These are phyloP conservation scores for Chaetomiaceae sp. DNA, from an alignment of 2,329 filamentous ascomycete species.

Conservation along the genomic window DNA sequence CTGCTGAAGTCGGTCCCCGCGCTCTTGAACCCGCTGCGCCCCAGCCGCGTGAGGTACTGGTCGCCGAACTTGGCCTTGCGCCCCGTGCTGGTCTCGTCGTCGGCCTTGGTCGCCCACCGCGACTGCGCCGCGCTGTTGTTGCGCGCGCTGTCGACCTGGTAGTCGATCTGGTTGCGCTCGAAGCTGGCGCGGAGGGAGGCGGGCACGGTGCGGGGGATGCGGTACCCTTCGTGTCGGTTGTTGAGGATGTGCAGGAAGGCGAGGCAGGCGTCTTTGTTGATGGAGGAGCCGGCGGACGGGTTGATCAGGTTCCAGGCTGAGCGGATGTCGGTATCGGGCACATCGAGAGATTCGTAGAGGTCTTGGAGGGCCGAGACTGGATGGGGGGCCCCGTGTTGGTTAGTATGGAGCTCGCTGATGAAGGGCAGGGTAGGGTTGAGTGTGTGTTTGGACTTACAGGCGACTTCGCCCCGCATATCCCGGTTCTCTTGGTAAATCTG, in stretches of 20 bases:
- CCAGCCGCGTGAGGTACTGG: slow-evolving; percentile 87
- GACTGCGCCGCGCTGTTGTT: slow-evolving; percentile 53
- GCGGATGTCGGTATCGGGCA: slow-evolving; percentile 73
- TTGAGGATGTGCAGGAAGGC: slow-evolving; percentile 97
- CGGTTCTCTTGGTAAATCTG: slow-evolving; percentile 94
- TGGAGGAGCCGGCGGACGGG: slow-evolving; percentile 72
- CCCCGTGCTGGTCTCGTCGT: slow-evolving; percentile 77
- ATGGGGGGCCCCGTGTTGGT: background rate
- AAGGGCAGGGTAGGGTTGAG: background rate
- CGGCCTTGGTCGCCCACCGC: slow-evolving; percentile 73
- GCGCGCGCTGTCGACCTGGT: slow-evolving; percentile 76
- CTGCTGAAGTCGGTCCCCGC: slow-evolving; percentile 85
- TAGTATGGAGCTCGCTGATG: background rate
- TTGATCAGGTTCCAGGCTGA: slow-evolving; percentile 98
- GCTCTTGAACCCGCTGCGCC: slow-evolving; percentile 74
- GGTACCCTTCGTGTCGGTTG: slow-evolving; percentile 89
- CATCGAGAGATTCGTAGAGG: slow-evolving; percentile 76
- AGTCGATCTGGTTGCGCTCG: slow-evolving; percentile 94
- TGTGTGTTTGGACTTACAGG: slow-evolving; percentile 50
- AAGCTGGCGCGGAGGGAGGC: slow-evolving; percentile 88
- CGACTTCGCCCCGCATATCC: slow-evolving; percentile 77
- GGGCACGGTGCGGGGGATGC: slow-evolving; percentile 87
- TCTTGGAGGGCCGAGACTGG: slow-evolving; percentile 72
- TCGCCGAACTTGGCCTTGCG: slow-evolving; percentile 97
- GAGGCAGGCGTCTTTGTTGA: slow-evolving; percentile 91